These are phyloP conservation scores for Chlorophyllum brunneum DNA, from an alignment of 768 basidiomycete genomes.

Conservation along the genomic window DNA sequence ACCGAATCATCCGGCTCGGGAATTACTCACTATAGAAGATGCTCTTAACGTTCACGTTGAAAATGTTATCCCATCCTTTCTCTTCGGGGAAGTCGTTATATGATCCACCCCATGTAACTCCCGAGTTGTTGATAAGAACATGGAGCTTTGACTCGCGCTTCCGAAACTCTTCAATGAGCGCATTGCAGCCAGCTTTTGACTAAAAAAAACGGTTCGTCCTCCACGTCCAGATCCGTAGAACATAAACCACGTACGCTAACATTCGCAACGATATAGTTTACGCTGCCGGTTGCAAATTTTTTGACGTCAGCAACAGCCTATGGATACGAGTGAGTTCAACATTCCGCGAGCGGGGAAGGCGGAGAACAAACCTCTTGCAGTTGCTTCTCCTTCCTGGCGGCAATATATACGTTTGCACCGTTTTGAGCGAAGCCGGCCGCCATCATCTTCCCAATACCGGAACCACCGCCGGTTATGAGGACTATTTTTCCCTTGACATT, in stretches of 20 bases:
- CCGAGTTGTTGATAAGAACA: slow-evolving; percentile 82
- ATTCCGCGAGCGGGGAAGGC: no score
- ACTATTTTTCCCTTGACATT: slow-evolving; percentile 38
- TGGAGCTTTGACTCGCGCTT: slow-evolving; percentile 71
- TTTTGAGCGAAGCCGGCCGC: slow-evolving; percentile 80
- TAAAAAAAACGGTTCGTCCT: slow-evolving; percentile 20
- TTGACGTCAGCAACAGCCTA: slow-evolving; percentile 60
- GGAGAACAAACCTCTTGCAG: slow-evolving; percentile 62
- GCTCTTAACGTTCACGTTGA: slow-evolving; percentile 82
- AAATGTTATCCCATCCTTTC: slow-evolving; percentile 82
- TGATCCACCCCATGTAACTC: slow-evolving; percentile 75
- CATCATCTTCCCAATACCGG: slow-evolving; percentile 83
- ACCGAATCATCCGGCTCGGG: slow-evolving; percentile 3
- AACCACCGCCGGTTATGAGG: slow-evolving; percentile 79
- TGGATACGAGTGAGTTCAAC: background rate
- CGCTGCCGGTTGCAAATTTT: slow-evolving; percentile 52
- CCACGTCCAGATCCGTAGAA: background rate
- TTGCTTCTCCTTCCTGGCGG: slow-evolving; percentile 76
- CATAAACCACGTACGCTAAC: slow-evolving; percentile 63
- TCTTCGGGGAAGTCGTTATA: slow-evolving; percentile 72
- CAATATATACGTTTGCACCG: slow-evolving; percentile 88
- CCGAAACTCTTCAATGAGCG: slow-evolving; percentile 63
- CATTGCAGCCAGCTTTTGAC: slow-evolving; percentile 79
- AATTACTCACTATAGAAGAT: slow-evolving; percentile 67
- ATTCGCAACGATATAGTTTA: slow-evolving; percentile 75